These are phyloP conservation scores for Leccinum uliginosum DNA, from an alignment of 768 basidiomycete genomes.

Conservation along the genomic window DNA sequence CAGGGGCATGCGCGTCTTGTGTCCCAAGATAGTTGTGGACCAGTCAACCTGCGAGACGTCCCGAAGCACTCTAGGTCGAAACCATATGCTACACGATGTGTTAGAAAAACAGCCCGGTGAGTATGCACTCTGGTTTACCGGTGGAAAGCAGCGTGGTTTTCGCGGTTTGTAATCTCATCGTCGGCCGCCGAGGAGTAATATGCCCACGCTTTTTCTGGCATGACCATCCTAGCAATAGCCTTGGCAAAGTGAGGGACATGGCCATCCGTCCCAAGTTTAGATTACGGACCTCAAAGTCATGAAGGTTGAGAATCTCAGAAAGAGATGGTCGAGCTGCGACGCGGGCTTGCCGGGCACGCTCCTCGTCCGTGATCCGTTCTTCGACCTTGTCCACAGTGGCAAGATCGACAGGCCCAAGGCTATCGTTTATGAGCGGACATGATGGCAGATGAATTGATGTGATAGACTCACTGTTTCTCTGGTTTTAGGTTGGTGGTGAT, in stretches of 20 bases:
- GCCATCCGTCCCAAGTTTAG: neutral
- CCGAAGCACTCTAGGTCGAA: constrained; percentile 80
- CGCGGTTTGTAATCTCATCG: constrained; percentile 86
- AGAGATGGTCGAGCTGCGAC: constrained; percentile 64
- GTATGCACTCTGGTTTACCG: constrained; percentile 40
- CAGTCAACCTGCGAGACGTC: constrained; percentile 86
- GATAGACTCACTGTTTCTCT: constrained; percentile 70
- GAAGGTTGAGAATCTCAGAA: constrained; percentile 79
- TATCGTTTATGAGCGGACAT: constrained; percentile 22
- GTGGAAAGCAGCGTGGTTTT: constrained; percentile 91
- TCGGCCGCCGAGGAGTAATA: constrained; percentile 97
- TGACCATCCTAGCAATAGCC: constrained; percentile 78
- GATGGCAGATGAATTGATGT: neutral
- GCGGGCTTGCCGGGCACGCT: constrained; percentile 64
- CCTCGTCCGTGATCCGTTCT: constrained; percentile 62
- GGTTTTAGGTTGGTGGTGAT: constrained; percentile 71
- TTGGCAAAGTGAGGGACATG: constrained; percentile 27
- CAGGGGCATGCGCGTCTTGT: constrained; percentile 68
- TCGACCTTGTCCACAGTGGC: constrained; percentile 60
- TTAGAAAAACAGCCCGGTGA: neutral
- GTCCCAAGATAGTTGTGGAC: constrained; percentile 79
- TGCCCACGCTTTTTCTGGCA: constrained; percentile 90
- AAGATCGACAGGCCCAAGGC: constrained; percentile 69
- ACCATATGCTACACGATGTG: constrained; percentile 63
- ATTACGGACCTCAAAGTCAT: constrained; percentile 81